Conservation (phyloP, 495 filamentous ascomycete species). For the Aspergillus haitiensis region DNA sequence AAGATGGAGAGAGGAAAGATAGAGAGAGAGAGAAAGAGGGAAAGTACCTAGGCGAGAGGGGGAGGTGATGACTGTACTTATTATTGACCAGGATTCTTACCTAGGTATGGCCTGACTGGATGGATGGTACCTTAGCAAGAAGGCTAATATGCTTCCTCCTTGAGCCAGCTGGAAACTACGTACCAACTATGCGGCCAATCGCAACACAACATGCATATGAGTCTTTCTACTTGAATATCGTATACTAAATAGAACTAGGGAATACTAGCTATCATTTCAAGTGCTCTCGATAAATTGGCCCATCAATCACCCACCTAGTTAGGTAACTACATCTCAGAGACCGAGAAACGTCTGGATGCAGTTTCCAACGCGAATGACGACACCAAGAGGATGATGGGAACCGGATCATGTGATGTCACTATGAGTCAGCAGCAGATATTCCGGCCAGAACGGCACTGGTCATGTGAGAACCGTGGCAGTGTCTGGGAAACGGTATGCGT, state of each 20-base stretch:
- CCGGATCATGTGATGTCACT: slow-evolving; percentile 21
- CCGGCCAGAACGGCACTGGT: slow-evolving; percentile 2
- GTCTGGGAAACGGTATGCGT: slow-evolving; percentile 1
- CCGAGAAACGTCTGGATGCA: too few relatives aligned
- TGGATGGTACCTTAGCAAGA: not conserved
- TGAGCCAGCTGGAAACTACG: not conserved
- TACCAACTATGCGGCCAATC: too few relatives aligned
- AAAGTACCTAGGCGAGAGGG: not conserved
- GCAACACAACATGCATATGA: too few relatives aligned
- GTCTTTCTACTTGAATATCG: too few relatives aligned
- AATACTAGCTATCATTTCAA: too few relatives aligned
- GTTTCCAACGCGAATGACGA: slow-evolving; percentile 15
- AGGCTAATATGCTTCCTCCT: not conserved
- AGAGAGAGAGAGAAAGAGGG: slow-evolving; percentile 1
- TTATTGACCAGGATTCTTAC: not conserved
- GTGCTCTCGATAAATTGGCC: too few relatives aligned
- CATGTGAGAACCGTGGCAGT: slow-evolving; percentile 9
- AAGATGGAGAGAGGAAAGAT: not conserved
- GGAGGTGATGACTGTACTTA: not conserved
- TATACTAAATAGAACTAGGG: too few relatives aligned
- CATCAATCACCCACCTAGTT: too few relatives aligned
- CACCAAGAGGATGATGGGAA: slow-evolving; percentile 6
- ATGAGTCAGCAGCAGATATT: slow-evolving; percentile 24
- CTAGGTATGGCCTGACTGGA: not conserved
- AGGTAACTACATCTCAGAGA: too few relatives aligned